These are phyloP conservation scores for Apiospora arundinis DNA, from an alignment of 2,329 filamentous ascomycete genomes.

Conservation along the genomic window DNA sequence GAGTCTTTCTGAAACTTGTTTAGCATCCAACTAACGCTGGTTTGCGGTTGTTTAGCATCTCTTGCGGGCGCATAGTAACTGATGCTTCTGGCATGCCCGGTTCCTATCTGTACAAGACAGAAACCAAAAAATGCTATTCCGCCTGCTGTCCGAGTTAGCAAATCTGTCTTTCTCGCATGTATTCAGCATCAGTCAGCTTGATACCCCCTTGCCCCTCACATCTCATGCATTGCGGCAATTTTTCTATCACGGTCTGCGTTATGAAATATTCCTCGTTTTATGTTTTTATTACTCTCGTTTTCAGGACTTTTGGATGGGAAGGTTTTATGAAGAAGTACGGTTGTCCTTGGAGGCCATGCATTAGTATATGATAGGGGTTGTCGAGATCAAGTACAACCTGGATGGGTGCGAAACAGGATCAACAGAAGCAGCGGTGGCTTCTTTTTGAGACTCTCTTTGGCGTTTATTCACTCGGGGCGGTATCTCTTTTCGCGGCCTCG, in stretches of 20 bases:
- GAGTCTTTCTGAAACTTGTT: conserved; percentile 50
- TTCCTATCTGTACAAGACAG: not conserved
- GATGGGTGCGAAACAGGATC: conserved; percentile 17
- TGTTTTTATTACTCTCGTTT: conserved; percentile 19
- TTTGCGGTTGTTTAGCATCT: conserved; percentile 36
- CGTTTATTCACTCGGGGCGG: conserved; percentile 17
- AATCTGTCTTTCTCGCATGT: conserved; percentile 18
- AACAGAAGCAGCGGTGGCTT: conserved; percentile 5
- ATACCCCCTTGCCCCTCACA: conserved; percentile 21
- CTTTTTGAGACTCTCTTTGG: conserved; percentile 16
- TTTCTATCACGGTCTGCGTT: conserved; percentile 16
- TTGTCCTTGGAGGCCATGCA: conserved; percentile 11
- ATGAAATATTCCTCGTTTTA: conserved; percentile 18
- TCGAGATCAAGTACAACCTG: conserved; percentile 13
- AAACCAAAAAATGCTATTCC: not conserved
- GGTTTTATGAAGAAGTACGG: conserved; percentile 15
- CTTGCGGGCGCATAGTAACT: conserved; percentile 41
- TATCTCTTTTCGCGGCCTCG: conserved; percentile 1
- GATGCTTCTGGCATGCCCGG: conserved; percentile 27
- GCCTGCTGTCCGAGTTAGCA: conserved; percentile 5
- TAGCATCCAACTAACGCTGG: conserved; percentile 37
- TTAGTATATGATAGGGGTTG: conserved; percentile 18
- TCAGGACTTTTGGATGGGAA: conserved; percentile 17
- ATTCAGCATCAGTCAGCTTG: conserved; percentile 19
- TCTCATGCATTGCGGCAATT: conserved; percentile 19